Evolutionary conservation across 2,329 filamentous ascomycete species (phyloP).

Genomic region (Cordyceps cateniannulata): DNA sequence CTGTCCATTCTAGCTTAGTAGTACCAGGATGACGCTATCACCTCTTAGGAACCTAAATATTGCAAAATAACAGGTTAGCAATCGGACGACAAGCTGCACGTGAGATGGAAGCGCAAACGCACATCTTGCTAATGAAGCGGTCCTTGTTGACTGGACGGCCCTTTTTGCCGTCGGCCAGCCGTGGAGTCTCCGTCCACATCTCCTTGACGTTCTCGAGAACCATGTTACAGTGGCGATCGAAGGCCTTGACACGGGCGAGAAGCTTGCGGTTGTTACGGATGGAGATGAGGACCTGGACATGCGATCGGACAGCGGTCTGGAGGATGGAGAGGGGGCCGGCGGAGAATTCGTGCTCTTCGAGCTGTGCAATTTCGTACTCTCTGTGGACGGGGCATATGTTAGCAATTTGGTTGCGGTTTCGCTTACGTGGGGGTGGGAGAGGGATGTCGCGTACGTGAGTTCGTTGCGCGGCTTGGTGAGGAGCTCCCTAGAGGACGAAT

Average conservation of each 20-base stretch:
- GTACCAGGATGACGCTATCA: constrained; percentile 80
- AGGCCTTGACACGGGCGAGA: constrained; percentile 93
- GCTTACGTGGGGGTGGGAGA: constrained; percentile 15
- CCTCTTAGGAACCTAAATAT: constrained; percentile 68
- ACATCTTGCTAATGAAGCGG: constrained; percentile 97
- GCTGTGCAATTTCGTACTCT: constrained; percentile 82
- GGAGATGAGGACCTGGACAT: constrained; percentile 93
- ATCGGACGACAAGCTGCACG: not conserved
- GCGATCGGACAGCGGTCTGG: constrained; percentile 89
- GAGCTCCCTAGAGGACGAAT: constrained; percentile 59
- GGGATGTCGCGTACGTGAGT: constrained; percentile 66
- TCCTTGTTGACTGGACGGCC: constrained; percentile 94
- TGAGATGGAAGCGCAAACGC: constrained; percentile 28
- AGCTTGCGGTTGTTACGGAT: constrained; percentile 98
- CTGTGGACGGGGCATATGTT: constrained; percentile 36
- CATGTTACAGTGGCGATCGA: constrained; percentile 99
- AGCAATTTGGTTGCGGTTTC: not conserved
- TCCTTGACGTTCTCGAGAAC: constrained; percentile 89
- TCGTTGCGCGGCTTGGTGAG: constrained; percentile 83
- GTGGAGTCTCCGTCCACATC: constrained; percentile 97
- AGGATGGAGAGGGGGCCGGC: constrained; percentile 71
- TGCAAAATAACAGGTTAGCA: not conserved
- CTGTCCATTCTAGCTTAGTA: constrained; percentile 57
- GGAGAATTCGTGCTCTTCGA: constrained; percentile 51
- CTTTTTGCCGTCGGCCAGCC: constrained; percentile 77